Evolutionary conservation across 306 rosid genomes (phyloP).

Genomic region (Hylodesmum podocarpum): DNA sequence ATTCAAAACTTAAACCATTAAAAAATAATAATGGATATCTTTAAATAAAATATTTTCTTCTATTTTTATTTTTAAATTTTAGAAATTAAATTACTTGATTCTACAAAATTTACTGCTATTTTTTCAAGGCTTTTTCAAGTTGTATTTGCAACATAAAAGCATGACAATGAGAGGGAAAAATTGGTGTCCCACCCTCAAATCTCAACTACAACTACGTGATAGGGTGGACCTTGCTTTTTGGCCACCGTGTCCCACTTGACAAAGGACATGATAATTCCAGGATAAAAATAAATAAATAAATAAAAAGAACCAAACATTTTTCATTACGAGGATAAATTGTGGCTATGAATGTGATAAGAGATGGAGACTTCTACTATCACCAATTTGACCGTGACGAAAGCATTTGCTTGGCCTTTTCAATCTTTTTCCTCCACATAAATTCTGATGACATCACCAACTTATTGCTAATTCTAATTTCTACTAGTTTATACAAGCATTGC

Average conservation of each 20-base stretch:
- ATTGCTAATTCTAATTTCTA: background rate
- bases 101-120: too few species aligned
- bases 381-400: constrained; percentile 25
- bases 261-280: constrained; percentile 28
- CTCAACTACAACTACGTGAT: constrained; percentile 34
- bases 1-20: too few species aligned
- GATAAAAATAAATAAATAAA: background rate
- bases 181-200: constrained; percentile 26
- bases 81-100: too few species aligned
- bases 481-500: background rate
- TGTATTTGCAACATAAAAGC: constrained; percentile 20
- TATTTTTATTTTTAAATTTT: too few species aligned
- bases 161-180: background rate
- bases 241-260: constrained; percentile 44
- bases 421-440: background rate
- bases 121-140: background rate
- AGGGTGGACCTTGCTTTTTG: constrained; percentile 29
- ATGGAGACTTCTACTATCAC: background rate
- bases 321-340: constrained; percentile 21
- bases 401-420: background rate
- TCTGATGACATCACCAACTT: constrained; percentile 5
- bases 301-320: constrained; percentile 17
- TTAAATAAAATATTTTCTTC: too few species aligned
- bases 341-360: constrained; percentile 26
- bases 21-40: too few species aligned